Evolutionary conservation across 2,329 filamentous ascomycete genomes (phyloP).

Genomic region (Diaporthe velutina): DNA sequence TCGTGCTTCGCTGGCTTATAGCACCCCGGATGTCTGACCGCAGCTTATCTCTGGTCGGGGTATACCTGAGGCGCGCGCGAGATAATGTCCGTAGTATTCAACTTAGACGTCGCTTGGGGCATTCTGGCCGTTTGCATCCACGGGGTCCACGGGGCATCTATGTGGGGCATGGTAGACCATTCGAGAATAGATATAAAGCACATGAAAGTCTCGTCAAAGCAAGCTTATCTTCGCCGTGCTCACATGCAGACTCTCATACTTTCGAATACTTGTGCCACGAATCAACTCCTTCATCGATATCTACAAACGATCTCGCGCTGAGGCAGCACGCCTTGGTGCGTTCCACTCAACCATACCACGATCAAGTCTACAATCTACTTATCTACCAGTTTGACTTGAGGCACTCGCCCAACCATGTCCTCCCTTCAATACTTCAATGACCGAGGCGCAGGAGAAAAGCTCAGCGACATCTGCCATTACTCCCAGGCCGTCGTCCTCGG

Average conservation of each 20-base stretch:
- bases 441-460: not conserved
- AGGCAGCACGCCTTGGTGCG: not conserved
- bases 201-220: not conserved
- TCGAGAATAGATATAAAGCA: not conserved
- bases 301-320: not conserved
- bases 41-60: not conserved
- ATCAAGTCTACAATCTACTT: not conserved
- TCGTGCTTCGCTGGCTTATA: not conserved
- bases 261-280: not conserved
- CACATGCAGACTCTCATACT: not conserved
- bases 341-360: not conserved
- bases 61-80: too few species aligned
- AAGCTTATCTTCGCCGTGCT: not conserved
- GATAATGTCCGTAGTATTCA: not conserved
- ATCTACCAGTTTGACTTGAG: not conserved
- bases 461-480: constrained; percentile 13
- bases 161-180: not conserved
- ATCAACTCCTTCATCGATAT: not conserved
- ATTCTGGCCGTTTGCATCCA: not conserved
- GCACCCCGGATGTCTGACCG: not conserved
- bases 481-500: not conserved
- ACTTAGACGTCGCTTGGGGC: not conserved
- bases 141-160: not conserved
- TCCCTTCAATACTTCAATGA: not conserved
- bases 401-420: not conserved